Evolutionary conservation across 2,329 filamentous ascomycete genomes (phyloP).

Genomic region (Phialemoniopsis sp.): DNA sequence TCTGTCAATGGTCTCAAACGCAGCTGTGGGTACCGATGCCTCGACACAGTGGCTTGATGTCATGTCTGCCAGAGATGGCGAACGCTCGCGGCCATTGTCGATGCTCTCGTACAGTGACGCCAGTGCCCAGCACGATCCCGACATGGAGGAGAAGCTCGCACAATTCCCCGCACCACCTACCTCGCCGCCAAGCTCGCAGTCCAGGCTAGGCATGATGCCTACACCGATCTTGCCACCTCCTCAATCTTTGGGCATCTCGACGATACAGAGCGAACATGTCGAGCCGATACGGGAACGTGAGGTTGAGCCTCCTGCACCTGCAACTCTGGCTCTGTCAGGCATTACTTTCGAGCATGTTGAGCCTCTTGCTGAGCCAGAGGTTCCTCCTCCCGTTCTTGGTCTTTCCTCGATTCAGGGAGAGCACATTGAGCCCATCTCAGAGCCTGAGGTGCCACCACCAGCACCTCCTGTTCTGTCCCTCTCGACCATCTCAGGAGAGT

Average conservation of each 20-base stretch:
- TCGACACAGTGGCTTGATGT: constrained; percentile 17
- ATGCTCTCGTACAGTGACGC: constrained; percentile 47
- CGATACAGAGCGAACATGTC: constrained; percentile 37
- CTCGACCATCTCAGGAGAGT: constrained; percentile 22
- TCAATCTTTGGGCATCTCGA: constrained; percentile 36
- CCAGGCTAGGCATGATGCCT: constrained; percentile 11
- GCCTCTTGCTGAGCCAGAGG: constrained; percentile 6
- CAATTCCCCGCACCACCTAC: constrained; percentile 51
- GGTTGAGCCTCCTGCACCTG: constrained; percentile 19
- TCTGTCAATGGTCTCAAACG: constrained; percentile 36
- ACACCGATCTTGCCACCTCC: constrained; percentile 20
- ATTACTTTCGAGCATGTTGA: constrained; percentile 16
- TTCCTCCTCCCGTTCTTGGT: constrained; percentile 6
- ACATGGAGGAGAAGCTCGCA: constrained; percentile 47
- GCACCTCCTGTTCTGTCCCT: constrained; percentile 5
- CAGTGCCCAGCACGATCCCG: constrained; percentile 44
- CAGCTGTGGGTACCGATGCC: constrained; percentile 20
- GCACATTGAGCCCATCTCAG: constrained; percentile 17
- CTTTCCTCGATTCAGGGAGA: constrained; percentile 12
- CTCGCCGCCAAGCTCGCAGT: constrained; percentile 24
- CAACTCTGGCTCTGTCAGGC: constrained; percentile 24
- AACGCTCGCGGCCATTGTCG: constrained; percentile 35
- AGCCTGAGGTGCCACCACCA: constrained; percentile 2
- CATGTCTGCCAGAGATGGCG: constrained; percentile 12
- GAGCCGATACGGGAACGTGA: constrained; percentile 34